A percentile compares a stretch with the other conserved stretches of the same genome.
Evolutionary conservation across 257 asterid species (phyloP).

Genomic region (Solanum lycopersicoides): DNA sequence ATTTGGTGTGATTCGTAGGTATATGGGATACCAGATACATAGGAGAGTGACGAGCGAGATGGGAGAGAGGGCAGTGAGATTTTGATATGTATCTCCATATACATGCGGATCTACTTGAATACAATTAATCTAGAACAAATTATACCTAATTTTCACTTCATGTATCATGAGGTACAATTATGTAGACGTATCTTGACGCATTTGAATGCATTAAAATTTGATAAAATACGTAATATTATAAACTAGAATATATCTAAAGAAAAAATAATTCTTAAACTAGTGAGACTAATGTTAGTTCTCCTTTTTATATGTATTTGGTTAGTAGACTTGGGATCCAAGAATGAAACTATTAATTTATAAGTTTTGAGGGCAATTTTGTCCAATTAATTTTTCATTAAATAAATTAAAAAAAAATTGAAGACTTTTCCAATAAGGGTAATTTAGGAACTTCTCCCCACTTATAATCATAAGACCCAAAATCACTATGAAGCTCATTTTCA

Average conservation of each 20-base stretch:
- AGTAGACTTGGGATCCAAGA: not conserved
- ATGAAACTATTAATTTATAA: too few relatives aligned
- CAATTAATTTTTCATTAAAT: not conserved
- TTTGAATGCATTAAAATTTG: too few relatives aligned
- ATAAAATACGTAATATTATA: too few relatives aligned
- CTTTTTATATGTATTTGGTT: not conserved
- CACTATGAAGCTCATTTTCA: not conserved
- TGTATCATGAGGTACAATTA: not conserved
- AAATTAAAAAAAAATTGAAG: too few relatives aligned
- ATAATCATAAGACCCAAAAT: not conserved
- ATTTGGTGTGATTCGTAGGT: too few relatives aligned
- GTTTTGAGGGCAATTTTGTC: not conserved
- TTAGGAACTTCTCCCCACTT: not conserved
- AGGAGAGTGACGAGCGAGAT: too few relatives aligned
- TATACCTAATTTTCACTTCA: not conserved
- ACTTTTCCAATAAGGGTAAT: not conserved
- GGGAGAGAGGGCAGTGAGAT: too few relatives aligned
- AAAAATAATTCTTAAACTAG: too few relatives aligned
- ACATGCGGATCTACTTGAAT: too few relatives aligned
- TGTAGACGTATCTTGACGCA: not conserved
- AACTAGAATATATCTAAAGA: not conserved
- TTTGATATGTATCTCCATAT: too few relatives aligned
- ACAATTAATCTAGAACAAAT: too few relatives aligned
- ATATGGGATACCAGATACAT: too few relatives aligned
- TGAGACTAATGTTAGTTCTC: not conserved